Evolutionary conservation across 75 land plant genomes (phyloP).

Genomic region (Ceratopteris richardii): DNA sequence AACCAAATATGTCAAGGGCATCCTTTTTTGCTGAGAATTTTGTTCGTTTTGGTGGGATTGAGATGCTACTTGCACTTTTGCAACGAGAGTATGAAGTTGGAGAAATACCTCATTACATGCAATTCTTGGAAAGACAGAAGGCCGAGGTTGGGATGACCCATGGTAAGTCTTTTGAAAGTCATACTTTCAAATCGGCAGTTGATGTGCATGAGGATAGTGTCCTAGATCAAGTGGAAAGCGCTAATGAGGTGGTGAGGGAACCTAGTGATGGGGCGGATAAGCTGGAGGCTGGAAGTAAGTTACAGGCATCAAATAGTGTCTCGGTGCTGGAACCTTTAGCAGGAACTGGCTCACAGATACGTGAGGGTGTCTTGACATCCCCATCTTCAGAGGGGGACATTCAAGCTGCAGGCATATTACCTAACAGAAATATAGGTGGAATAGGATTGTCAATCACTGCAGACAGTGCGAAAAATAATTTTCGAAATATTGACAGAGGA

Average conservation of each 20-base stretch:
- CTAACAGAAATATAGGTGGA: conserved; percentile 70
- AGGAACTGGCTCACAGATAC: background rate
- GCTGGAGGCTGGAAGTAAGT: background rate
- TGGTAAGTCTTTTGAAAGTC: conserved; percentile 5
- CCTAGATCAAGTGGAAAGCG: conserved; percentile 1
- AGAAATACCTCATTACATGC: conserved; percentile 18
- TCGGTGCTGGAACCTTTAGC: background rate
- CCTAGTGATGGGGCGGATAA: background rate
- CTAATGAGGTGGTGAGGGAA: background rate
- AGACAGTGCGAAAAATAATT: conserved; percentile 84
- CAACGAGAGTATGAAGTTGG: conserved; percentile 76
- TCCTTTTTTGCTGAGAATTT: conserved; percentile 83
- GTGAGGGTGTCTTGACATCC: background rate
- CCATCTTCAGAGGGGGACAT: background rate
- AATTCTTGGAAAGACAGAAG: background rate
- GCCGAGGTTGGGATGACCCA: conserved; percentile 8
- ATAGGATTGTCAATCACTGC: conserved; percentile 80
- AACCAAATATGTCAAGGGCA: conserved; percentile 80
- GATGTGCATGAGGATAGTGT: background rate
- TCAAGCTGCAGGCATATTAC: conserved; percentile 1
- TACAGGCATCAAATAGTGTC: background rate
- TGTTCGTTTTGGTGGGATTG: conserved; percentile 78
- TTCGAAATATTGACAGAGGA: conserved; percentile 67
- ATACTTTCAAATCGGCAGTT: background rate
- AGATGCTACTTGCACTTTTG: conserved; percentile 74